phyloP scores from a whole-genome alignment of 805 yeast genomes.

The Wickerhamomyces queroliae region DNA sequence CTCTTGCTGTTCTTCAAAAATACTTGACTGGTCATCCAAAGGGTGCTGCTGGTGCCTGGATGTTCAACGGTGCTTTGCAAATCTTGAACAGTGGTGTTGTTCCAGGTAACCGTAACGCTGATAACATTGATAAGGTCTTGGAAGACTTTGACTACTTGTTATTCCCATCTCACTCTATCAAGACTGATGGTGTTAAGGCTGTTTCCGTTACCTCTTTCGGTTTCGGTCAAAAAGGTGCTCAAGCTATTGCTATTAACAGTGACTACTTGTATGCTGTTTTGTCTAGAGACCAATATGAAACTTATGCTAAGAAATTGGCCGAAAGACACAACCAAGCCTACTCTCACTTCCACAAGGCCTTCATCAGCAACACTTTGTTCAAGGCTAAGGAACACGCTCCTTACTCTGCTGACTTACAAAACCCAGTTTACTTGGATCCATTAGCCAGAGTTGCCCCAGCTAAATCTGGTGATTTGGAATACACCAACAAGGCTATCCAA shows the following conservation, averaged over 20 bases:
- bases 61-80: conserved; percentile 97
- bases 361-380: conserved; percentile 86
- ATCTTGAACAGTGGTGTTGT: conserved; percentile 87
- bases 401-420: conserved; percentile 82
- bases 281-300: conserved; percentile 63
- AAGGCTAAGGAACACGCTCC: conserved; percentile 93
- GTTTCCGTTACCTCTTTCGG: conserved; percentile 97
- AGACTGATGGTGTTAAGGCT: conserved; percentile 97
- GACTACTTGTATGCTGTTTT: conserved; percentile 88
- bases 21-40: conserved; percentile 99
- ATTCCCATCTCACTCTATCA: conserved; percentile 89
- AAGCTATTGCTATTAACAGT: conserved; percentile 86
- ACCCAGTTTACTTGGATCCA: conserved; percentile 92
- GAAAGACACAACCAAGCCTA: conserved; percentile 85
- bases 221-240: conserved; percentile 99
- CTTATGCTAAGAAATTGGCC: conserved; percentile 64
- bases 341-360: conserved; percentile 93
- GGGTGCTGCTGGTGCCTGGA: conserved; percentile 99
- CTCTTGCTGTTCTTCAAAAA: conserved; percentile 97
- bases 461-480: conserved; percentile 39
- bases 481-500: conserved; percentile 48
- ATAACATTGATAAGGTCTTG: conserved; percentile 80
- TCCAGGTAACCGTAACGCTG: conserved; percentile 99
- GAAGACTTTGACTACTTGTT: conserved; percentile 84
- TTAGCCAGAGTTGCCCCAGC: conserved; percentile 49